A percentile compares a stretch with the other conserved stretches of the same genome.
Conservation (phyloP, 495 filamentous ascomycete genomes). For the Penicillium tannophilum region DNA sequence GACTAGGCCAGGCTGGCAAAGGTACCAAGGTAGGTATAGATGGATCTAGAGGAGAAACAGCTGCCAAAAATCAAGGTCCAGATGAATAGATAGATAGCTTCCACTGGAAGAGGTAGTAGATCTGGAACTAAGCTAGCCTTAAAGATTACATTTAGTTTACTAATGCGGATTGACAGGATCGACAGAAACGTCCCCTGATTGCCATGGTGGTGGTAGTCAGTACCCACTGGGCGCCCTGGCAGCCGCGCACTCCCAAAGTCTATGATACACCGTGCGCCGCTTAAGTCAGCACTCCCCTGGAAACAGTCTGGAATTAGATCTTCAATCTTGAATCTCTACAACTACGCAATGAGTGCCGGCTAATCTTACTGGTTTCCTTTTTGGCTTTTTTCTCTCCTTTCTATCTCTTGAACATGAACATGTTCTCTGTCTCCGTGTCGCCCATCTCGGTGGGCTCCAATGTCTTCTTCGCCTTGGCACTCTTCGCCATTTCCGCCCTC, state of each 20-base stretch:
- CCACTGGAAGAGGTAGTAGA: too few species aligned
- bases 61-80: too few species aligned
- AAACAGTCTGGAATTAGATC: slow-evolving; percentile 11
- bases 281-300: slow-evolving; percentile 35
- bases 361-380: neutral
- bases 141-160: neutral
- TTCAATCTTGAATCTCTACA: neutral
- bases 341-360: neutral
- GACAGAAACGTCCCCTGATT: slow-evolving; percentile 1
- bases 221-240: neutral
- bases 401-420: slow-evolving; percentile 13
- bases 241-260: neutral
- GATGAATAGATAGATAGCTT: too few species aligned
- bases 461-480: slow-evolving; percentile 70
- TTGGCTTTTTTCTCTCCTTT: neutral
- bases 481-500: slow-evolving; percentile 70
- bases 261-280: slow-evolving; percentile 5
- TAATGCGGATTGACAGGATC: neutral
- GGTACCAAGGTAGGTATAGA: neutral
- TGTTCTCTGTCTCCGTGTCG: slow-evolving; percentile 34
- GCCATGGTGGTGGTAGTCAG: neutral
- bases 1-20: neutral
- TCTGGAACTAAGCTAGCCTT: too few species aligned
- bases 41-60: neutral
- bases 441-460: slow-evolving; percentile 60